A percentile compares a stretch with the other conserved stretches of the same genome.
These are phyloP conservation scores for Rubroboletus satanas DNA, from an alignment of 768 basidiomycete genomes.

Conservation along the genomic window DNA sequence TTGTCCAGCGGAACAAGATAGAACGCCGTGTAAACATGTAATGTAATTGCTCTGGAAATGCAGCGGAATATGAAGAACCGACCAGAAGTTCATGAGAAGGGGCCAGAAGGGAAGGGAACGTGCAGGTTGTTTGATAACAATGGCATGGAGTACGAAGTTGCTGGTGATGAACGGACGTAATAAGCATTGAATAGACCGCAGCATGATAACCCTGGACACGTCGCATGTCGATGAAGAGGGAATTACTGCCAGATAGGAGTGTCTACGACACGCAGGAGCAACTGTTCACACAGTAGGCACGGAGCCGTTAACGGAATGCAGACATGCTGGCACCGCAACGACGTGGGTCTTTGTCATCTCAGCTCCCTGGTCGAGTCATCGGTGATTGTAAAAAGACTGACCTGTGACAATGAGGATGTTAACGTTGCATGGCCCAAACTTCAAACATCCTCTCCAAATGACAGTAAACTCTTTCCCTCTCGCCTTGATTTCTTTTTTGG, in stretches of 20 bases:
- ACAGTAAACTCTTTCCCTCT: conserved; percentile 36
- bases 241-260: neutral
- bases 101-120: neutral
- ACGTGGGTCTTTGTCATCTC: neutral
- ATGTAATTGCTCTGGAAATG: conserved; percentile 4
- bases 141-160: conserved; percentile 2
- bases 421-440: neutral
- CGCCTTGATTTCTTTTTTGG: conserved; percentile 57
- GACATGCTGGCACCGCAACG: neutral
- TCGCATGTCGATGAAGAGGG: neutral
- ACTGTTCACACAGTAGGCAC: neutral
- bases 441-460: conserved; percentile 35
- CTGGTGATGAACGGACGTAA: conserved; percentile 12
- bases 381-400: neutral
- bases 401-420: neutral
- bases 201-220: conserved; percentile 4
- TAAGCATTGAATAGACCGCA: neutral
- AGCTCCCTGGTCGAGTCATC: neutral
- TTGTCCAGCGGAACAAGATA: neutral
- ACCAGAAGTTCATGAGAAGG: conserved; percentile 6
- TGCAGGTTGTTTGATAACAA: conserved; percentile 8
- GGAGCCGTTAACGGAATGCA: neutral
- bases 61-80: conserved; percentile 4
- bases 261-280: neutral
- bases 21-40: neutral